phyloP scores from a whole-genome alignment of 345 rosid species.

The Hypericum perforatum region DNA sequence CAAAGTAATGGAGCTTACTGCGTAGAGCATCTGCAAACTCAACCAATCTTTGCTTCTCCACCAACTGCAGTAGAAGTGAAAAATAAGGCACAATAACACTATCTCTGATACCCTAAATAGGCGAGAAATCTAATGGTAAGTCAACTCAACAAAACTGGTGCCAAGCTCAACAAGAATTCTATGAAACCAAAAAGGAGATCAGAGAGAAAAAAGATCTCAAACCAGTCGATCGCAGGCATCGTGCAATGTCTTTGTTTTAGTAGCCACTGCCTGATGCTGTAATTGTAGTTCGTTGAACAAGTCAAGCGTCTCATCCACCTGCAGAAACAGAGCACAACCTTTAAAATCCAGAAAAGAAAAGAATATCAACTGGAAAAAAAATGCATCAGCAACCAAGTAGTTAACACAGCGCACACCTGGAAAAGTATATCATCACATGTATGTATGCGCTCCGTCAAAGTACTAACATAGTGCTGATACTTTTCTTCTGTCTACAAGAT shows the following conservation, averaged over 20 bases:
- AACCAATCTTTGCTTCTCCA: slow-evolving; percentile 79
- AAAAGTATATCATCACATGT: slow-evolving; percentile 82
- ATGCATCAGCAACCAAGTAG: not conserved
- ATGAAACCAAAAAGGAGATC: not conserved
- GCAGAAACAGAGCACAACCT: slow-evolving; percentile 10
- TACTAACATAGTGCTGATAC: slow-evolving; percentile 77
- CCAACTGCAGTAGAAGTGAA: slow-evolving; percentile 34
- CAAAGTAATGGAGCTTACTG: slow-evolving; percentile 89
- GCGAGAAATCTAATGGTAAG: no score
- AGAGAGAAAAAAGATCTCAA: slow-evolving; percentile 15
- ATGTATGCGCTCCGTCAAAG: slow-evolving; percentile 69
- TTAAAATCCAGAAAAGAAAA: slow-evolving; percentile 3
- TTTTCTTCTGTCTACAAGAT: slow-evolving; percentile 75
- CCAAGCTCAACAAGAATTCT: not conserved
- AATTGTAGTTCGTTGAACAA: slow-evolving; percentile 71
- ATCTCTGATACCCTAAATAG: not conserved
- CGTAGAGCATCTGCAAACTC: slow-evolving; percentile 93
- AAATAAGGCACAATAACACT: slow-evolving; percentile 12
- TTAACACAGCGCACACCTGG: slow-evolving; percentile 40
- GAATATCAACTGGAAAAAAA: slow-evolving; percentile 1
- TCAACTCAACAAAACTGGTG: not conserved
- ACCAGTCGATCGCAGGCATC: slow-evolving; percentile 97
- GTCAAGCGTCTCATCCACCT: slow-evolving; percentile 91
- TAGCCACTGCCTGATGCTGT: slow-evolving; percentile 92
- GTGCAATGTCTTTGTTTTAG: slow-evolving; percentile 96